Conservation (phyloP, 306 rosid genomes). For the Sophora flavescens region DNA sequence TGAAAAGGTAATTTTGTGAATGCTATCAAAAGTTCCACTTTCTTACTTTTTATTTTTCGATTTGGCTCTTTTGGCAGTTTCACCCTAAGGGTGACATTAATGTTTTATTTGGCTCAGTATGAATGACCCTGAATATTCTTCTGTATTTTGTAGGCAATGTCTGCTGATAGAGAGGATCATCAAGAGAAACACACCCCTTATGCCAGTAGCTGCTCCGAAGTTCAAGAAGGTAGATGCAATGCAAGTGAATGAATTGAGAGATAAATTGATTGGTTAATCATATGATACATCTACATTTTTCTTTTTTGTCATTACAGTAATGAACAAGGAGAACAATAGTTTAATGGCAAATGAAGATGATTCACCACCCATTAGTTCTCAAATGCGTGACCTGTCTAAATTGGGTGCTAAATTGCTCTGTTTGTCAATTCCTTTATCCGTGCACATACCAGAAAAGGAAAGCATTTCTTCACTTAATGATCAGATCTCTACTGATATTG, state of each 20-base stretch:
- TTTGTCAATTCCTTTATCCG: constrained; percentile 55
- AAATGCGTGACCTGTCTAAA: constrained; percentile 69
- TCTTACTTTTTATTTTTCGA: background rate
- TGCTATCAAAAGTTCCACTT: background rate
- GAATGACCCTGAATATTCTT: background rate
- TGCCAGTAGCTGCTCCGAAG: constrained; percentile 31
- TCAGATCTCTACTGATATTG: constrained; percentile 47
- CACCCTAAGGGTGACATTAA: background rate
- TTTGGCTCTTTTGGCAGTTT: constrained; percentile 10
- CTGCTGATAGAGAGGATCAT: constrained; percentile 41
- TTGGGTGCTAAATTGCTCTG: constrained; percentile 49
- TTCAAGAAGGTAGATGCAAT: constrained; percentile 61
- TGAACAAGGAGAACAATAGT: constrained; percentile 57
- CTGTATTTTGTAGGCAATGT: constrained; percentile 51
- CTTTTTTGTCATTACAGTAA: constrained; percentile 49
- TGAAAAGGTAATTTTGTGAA: constrained; percentile 42
- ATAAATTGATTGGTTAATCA: constrained; percentile 21
- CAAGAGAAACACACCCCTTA: constrained; percentile 45
- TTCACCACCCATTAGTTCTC: constrained; percentile 82
- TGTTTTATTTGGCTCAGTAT: background rate
- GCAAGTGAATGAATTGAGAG: constrained; percentile 15
- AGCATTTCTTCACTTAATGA: constrained; percentile 38
- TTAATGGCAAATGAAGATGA: constrained; percentile 40
- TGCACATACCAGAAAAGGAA: constrained; percentile 45
- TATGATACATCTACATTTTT: background rate